Base-by-base conservation (phyloP, 2,329 filamentous ascomycete species). In the Diaporthe nobilis region DNA sequence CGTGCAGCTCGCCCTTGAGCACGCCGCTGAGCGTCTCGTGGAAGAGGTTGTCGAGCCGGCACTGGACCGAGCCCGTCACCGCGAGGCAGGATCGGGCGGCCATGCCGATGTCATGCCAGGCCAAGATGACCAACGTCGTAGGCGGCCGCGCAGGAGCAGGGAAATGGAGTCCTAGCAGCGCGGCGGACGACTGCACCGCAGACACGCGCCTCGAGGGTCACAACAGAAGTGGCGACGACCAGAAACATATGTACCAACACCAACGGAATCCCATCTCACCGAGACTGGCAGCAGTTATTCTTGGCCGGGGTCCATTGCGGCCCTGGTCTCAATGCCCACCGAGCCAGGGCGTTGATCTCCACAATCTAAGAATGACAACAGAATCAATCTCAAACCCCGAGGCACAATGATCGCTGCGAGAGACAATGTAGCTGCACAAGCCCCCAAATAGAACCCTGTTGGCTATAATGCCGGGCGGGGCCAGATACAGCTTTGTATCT, bases 1-100 rank as follows among this genome's bases (percentile, higher is more conserved):
- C 47, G 55, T 73, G 58, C 71, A 73, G 71, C 47, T 65, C 71
- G 20, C 71, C 37, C 71, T 73, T 15, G 71, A 73, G 71, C 71
- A 55, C 34, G 71, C 71, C 58, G 71, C 58, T 20, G 71, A 73
- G 42, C 47, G 60, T 5, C 71, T 73, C 58, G 71, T 58, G 25
- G 58, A 65, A 55, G 71, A 49, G 25, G 58, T n/a, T 17, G 42
- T 65, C n/a, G 71, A 28, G 47, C 44, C 71, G 47, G 71, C n/a
- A 13, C 17, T 65, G 34, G 58, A 65, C 34, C 58, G 34, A 55
- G 25, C 49, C 22, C 47, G 37, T n/a, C 49, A 20, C 34, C 37
- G 31, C 13, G 39, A 44, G 22, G 34, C 47, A 31, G 37, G 57
- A 47, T 22, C 28, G 12, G 47, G 57, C 15, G 47, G 15, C 44